Evolutionary conservation across 2,329 filamentous ascomycete genomes (phyloP).

Genomic region (Stagonosporopsis vannaccii): DNA sequence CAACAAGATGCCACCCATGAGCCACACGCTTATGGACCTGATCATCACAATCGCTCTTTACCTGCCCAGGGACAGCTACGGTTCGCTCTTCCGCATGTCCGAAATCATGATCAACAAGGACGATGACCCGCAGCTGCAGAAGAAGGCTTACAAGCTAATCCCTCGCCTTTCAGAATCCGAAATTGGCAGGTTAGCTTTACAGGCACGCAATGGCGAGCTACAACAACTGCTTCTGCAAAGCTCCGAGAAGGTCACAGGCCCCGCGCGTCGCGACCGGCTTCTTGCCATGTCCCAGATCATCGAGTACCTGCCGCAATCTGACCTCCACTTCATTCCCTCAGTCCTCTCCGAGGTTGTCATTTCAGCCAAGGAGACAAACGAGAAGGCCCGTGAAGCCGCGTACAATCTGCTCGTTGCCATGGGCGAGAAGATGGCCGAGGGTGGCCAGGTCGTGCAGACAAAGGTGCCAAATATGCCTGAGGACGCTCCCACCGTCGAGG

Average conservation of each 20-base stretch:
- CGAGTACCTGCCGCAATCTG: conserved; percentile 75
- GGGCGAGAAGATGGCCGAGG: conserved; percentile 80
- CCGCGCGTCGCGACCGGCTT: conserved; percentile 84
- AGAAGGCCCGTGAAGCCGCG: conserved; percentile 86
- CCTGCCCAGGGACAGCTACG: conserved; percentile 85
- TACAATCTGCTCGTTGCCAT: conserved; percentile 91
- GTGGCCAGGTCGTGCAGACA: conserved; percentile 80
- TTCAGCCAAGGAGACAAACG: conserved; percentile 96
- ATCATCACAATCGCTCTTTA: conserved; percentile 96
- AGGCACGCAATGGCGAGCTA: conserved; percentile 77
- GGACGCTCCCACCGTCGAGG: conserved; percentile 77
- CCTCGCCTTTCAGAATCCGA: conserved; percentile 86
- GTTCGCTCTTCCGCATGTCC: conserved; percentile 84
- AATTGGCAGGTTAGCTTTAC: conserved; percentile 76
- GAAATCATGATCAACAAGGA: conserved; percentile 80
- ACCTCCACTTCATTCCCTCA: conserved; percentile 91
- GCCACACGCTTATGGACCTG: conserved; percentile 94
- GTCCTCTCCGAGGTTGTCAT: conserved; percentile 95
- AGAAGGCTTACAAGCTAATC: conserved; percentile 99
- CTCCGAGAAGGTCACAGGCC: conserved; percentile 83
- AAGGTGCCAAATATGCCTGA: conserved; percentile 87
- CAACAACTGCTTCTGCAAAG: conserved; percentile 82
- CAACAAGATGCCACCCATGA: conserved; percentile 86
- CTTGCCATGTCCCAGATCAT: conserved; percentile 82
- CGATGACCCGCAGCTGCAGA: conserved; percentile 90